phyloP scores from a whole-genome alignment of 1,284 basidiomycete species.

The Ustilago shanxiensis region DNA sequence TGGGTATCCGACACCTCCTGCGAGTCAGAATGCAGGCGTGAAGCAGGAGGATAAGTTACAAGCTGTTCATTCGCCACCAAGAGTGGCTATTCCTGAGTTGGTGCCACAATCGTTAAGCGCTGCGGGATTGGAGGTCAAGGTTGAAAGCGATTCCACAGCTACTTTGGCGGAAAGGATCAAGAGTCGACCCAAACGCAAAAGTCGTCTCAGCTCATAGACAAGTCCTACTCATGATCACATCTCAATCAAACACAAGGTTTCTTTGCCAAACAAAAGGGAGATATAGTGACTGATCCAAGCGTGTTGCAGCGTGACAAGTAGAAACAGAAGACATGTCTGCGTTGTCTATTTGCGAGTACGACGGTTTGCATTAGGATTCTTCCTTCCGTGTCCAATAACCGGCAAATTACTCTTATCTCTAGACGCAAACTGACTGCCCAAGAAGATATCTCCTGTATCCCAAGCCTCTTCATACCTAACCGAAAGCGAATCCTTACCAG shows the following conservation, averaged over 20 bases:
- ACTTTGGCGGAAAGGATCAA: conserved; percentile 41
- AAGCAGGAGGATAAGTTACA: conserved; percentile 21
- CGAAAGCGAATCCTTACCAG: conserved; percentile 62
- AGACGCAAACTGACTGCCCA: conserved; percentile 44
- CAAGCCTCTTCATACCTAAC: conserved; percentile 67
- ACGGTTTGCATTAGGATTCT: conserved; percentile 65
- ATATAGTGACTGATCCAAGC: too few species aligned
- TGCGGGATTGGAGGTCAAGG: not conserved
- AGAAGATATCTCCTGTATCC: conserved; percentile 63
- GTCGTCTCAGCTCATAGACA: conserved; percentile 11
- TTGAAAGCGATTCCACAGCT: not conserved
- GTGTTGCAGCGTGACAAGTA: not conserved
- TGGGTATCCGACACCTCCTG: conserved; percentile 20
- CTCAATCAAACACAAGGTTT: not conserved
- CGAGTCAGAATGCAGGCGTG: conserved; percentile 12
- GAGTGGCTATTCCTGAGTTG: conserved; percentile 26
- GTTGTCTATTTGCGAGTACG: conserved; percentile 42
- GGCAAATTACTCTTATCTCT: conserved; percentile 54
- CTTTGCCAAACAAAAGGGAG: not conserved
- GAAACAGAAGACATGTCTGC: not conserved
- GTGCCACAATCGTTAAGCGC: conserved; percentile 17
- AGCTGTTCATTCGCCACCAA: conserved; percentile 35
- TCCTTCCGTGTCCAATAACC: conserved; percentile 65
- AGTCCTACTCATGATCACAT: not conserved
- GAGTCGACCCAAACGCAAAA: conserved; percentile 42